A percentile compares a stretch with the other conserved stretches of the same genome.
phyloP scores from a whole-genome alignment of 1,284 basidiomycete genomes.

The Malassezia equina region DNA sequence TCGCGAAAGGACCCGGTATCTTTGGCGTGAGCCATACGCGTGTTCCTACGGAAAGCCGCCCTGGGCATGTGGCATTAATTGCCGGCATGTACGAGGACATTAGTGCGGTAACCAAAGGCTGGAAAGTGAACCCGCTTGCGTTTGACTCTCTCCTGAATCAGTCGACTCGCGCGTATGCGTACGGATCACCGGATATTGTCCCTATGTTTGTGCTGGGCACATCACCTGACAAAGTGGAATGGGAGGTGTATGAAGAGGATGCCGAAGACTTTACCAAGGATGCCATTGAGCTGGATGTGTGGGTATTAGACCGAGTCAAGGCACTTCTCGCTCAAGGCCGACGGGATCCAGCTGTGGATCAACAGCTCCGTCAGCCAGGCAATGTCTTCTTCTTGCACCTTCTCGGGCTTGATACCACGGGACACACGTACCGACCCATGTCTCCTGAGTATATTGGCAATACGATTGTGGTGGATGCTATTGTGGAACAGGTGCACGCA shows the following conservation, averaged over 20 bases:
- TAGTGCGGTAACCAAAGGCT: slow-evolving; percentile 74
- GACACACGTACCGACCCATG: slow-evolving; percentile 75
- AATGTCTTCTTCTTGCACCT: slow-evolving; percentile 75
- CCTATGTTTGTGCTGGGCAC: slow-evolving; percentile 77
- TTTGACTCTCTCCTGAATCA: slow-evolving; percentile 85
- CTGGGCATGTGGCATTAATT: slow-evolving; percentile 76
- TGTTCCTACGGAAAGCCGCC: slow-evolving; percentile 77
- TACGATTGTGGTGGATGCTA: slow-evolving; percentile 67
- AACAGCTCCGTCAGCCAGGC: slow-evolving; percentile 52
- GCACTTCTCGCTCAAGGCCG: slow-evolving; percentile 47
- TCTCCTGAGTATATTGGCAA: slow-evolving; percentile 80
- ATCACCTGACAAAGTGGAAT: slow-evolving; percentile 57
- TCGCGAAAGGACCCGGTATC: slow-evolving; percentile 58
- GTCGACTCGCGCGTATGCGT: slow-evolving; percentile 67
- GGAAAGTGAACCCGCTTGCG: slow-evolving; percentile 79
- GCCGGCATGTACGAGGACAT: slow-evolving; percentile 90
- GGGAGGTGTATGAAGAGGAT: slow-evolving; percentile 67
- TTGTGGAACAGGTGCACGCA: slow-evolving; percentile 61
- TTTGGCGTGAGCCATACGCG: slow-evolving; percentile 77
- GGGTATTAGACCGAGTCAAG: slow-evolving; percentile 64
- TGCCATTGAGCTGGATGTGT: slow-evolving; percentile 66
- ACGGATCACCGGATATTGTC: slow-evolving; percentile 78
- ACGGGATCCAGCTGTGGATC: slow-evolving; percentile 48
- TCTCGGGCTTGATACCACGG: slow-evolving; percentile 74
- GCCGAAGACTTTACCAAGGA: slow-evolving; percentile 57